phyloP scores from a whole-genome alignment of 306 rosid genomes.

The Acacia acuminata region DNA sequence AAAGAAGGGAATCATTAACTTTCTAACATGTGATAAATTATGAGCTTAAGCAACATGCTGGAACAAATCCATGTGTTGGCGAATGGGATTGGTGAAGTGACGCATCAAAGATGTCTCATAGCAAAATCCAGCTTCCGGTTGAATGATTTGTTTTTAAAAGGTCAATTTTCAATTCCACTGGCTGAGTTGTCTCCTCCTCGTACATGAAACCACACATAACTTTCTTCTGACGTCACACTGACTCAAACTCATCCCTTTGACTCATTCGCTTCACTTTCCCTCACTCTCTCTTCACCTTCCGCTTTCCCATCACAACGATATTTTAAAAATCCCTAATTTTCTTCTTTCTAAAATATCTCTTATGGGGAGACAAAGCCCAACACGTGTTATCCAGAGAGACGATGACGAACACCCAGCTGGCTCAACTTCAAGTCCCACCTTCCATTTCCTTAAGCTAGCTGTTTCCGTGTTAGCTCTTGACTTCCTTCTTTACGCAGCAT shows the following conservation, averaged over 20 bases:
- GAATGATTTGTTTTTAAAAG: not conserved
- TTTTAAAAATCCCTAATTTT: not conserved
- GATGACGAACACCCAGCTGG: not conserved
- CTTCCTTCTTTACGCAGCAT: not conserved
- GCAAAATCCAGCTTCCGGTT: conserved; percentile 26
- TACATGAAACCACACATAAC: not conserved
- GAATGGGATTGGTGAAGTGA: not conserved
- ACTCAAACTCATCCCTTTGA: not conserved
- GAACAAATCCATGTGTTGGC: not conserved
- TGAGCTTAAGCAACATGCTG: not conserved
- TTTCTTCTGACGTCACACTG: conserved; percentile 24
- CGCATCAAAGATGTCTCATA: not conserved
- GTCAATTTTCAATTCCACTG: not conserved
- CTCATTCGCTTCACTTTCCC: not conserved
- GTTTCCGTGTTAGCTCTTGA: conserved; percentile 37
- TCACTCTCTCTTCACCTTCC: conserved; percentile 29
- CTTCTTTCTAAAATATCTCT: not conserved
- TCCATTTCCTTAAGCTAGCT: conserved; percentile 37
- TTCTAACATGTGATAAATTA: conserved; percentile 18
- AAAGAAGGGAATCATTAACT: not conserved
- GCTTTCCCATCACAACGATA: conserved; percentile 25
- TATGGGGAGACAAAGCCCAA: not conserved
- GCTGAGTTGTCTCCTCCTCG: conserved; percentile 30
- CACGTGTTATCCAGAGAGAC: conserved; percentile 1
- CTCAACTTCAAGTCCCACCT: not conserved